These are phyloP conservation scores for Capsicum pubescens DNA, from an alignment of 257 asterid species.

Conservation along the genomic window DNA sequence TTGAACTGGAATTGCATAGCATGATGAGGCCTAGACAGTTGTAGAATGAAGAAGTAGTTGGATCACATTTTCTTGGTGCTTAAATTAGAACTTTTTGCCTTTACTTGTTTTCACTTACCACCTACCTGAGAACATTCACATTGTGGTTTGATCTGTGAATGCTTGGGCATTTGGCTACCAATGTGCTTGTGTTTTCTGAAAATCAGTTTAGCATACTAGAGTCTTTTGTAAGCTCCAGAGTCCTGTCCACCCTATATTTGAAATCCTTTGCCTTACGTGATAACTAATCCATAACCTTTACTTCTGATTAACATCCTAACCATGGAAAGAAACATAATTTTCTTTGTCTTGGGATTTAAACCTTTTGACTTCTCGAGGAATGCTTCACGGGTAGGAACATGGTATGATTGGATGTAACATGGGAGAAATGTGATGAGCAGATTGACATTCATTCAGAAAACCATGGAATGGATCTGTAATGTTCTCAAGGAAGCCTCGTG, in stretches of 20 bases:
- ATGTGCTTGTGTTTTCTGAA: constrained; percentile 14
- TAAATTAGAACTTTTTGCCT: not conserved
- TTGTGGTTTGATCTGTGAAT: not conserved
- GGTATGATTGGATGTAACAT: too few relatives aligned
- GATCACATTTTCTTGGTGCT: not conserved
- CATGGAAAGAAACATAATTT: too few relatives aligned
- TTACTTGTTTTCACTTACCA: constrained; percentile 3
- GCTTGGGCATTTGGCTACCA: not conserved
- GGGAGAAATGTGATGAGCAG: too few relatives aligned
- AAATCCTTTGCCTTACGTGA: not conserved
- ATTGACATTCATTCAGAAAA: too few relatives aligned
- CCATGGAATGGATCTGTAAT: too few relatives aligned
- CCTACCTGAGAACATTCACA: not conserved
- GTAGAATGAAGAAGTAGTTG: not conserved
- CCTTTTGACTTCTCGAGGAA: too few relatives aligned
- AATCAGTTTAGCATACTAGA: not conserved
- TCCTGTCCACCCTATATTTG: not conserved
- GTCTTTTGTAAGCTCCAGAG: not conserved
- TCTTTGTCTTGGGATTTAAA: too few relatives aligned
- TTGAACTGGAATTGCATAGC: constrained; percentile 9
- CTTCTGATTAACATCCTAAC: too few relatives aligned
- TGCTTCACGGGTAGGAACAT: too few relatives aligned
- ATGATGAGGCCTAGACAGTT: not conserved
- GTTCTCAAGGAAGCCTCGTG: too few relatives aligned
- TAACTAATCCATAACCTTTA: too few relatives aligned